These are phyloP conservation scores for Trametes gibbosa DNA, from an alignment of 768 basidiomycete species.

Conservation along the genomic window DNA sequence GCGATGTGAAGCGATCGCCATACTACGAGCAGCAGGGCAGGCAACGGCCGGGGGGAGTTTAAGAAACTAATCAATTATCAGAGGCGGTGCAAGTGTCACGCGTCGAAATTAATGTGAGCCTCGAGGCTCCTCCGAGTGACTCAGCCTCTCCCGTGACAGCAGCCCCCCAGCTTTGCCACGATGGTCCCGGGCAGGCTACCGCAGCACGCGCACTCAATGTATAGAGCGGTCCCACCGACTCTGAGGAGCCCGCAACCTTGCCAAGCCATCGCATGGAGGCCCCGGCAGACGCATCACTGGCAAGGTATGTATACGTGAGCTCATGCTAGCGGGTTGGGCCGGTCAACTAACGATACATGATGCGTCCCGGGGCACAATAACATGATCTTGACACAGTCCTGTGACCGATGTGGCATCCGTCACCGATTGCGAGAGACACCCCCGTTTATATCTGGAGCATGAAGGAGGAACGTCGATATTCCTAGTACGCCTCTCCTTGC, in stretches of 20 bases:
- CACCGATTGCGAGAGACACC: constrained; percentile 11
- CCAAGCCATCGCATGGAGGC: neutral
- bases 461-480: constrained; percentile 13
- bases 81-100: neutral
- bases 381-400: neutral
- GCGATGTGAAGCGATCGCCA: no score
- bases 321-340: no score
- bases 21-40: neutral
- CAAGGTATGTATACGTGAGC: neutral
- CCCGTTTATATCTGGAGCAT: constrained; percentile 17
- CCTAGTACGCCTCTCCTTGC: constrained; percentile 15
- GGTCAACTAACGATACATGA: no score
- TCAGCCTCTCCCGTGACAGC: neutral
- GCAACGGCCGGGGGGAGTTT: neutral
- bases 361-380: no score
- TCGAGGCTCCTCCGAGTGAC: no score
- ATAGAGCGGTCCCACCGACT: neutral
- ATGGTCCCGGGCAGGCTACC: neutral
- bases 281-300: neutral
- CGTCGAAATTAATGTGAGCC: no score
- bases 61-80: no score
- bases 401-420: neutral
- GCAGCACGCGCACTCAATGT: neutral
- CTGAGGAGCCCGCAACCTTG: neutral
- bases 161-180: neutral